Evolutionary conservation across 495 filamentous ascomycete genomes (phyloP).

Genomic region (Collariella sp.): DNA sequence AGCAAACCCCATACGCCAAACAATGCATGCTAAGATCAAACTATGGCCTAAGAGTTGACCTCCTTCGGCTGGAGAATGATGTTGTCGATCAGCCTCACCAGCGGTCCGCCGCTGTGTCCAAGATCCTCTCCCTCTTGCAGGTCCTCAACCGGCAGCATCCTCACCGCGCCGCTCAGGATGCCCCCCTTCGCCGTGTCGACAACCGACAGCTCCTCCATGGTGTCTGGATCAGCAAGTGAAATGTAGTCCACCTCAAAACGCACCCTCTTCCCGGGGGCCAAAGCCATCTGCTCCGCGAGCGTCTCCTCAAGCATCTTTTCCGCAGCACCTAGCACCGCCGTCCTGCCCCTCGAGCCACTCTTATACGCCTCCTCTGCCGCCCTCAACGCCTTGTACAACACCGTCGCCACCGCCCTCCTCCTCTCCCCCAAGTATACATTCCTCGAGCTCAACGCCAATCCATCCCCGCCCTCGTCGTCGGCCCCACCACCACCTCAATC

Average conservation of each 20-base stretch:
- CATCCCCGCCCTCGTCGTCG: constrained; percentile 73
- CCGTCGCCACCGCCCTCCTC: constrained; percentile 60
- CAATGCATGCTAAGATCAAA: not conserved
- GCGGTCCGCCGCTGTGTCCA: constrained; percentile 56
- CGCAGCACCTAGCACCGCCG: constrained; percentile 61
- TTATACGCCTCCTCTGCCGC: constrained; percentile 61
- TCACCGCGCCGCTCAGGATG: constrained; percentile 81
- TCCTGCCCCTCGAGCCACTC: constrained; percentile 46
- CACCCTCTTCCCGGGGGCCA: constrained; percentile 55
- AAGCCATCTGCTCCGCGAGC: constrained; percentile 51
- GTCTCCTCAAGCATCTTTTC: constrained; percentile 41
- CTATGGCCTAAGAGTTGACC: not conserved
- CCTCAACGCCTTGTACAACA: constrained; percentile 57
- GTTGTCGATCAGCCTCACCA: constrained; percentile 89
- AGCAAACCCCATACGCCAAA: not conserved
- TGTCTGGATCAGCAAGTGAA: constrained; percentile 72
- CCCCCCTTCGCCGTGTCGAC: constrained; percentile 60
- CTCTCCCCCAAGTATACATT: constrained; percentile 86
- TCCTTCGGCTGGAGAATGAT: constrained; percentile 54
- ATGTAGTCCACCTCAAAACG: constrained; percentile 83
- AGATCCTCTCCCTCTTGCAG: constrained; percentile 60
- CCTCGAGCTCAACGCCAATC: constrained; percentile 85
- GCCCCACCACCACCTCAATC: constrained; percentile 61
- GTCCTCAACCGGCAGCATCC: constrained; percentile 74
- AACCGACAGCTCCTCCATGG: constrained; percentile 64